phyloP scores from a whole-genome alignment of 768 basidiomycete species.

The Boletus tylopilopsis region DNA sequence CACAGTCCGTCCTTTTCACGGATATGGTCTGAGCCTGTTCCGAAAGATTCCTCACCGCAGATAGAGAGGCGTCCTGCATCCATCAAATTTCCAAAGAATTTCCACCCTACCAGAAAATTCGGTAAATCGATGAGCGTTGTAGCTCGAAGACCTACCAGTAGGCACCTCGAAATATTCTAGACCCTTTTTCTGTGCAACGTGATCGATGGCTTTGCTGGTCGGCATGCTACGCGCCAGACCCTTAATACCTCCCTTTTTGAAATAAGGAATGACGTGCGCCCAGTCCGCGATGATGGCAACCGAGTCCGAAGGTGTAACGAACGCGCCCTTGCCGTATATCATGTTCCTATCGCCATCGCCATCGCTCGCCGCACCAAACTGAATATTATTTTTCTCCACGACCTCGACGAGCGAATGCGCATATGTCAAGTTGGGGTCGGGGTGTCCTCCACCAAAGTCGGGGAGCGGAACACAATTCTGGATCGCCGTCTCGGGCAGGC shows the following conservation, averaged over 20 bases:
- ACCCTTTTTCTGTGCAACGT: constrained; percentile 91
- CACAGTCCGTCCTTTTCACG: constrained; percentile 99
- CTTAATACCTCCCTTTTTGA: constrained; percentile 85
- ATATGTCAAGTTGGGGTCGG: constrained; percentile 98
- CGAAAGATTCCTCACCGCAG: constrained; percentile 98
- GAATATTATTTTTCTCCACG: constrained; percentile 82
- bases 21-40: constrained; percentile 99
- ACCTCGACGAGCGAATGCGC: constrained; percentile 90
- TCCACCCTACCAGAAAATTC: constrained; percentile 67
- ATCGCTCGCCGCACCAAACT: constrained; percentile 95
- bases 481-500: constrained; percentile 71
- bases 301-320: constrained; percentile 96
- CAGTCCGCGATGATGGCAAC: constrained; percentile 99
- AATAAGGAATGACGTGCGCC: constrained; percentile 90
- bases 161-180: constrained; percentile 95
- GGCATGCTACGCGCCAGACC: constrained; percentile 98
- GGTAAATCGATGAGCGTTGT: background rate
- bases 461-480: constrained; percentile 92
- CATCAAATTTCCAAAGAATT: constrained; percentile 99
- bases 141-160: constrained; percentile 56
- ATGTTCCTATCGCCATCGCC: constrained; percentile 99
- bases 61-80: constrained; percentile 97
- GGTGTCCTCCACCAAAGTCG: constrained; percentile 97
- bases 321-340: constrained; percentile 98
- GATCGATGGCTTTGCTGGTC: constrained; percentile 93